Evolutionary conservation across 495 filamentous ascomycete species (phyloP), one percentile per base, ranked within the genome.

Genomic region (Podospora bellae-mahoneyi): DNA sequence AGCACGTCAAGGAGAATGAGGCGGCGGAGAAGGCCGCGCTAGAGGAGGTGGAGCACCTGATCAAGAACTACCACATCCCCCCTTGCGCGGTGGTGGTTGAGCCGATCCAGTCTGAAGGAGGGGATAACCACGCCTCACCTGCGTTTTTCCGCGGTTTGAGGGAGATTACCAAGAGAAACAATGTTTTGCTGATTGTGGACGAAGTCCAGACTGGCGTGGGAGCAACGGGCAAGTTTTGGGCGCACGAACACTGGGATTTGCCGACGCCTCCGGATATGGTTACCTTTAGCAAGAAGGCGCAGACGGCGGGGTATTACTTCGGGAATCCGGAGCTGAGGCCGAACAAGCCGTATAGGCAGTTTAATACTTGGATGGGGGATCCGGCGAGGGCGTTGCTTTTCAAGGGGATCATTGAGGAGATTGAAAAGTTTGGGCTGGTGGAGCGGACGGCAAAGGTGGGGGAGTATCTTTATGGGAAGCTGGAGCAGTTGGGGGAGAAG

Each of bases 351-450:
- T 98, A 97, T 86, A 89, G 95, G 62, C 95, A 99, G 81, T 99
- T 98, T 84, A 99, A 99, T 82, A 99, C 96, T 67, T 99, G 95
- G 95, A 97, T 99, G 94, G 95, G 95, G 77, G 95, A 99, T 81
- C 95, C 95, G 32, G 88, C 91, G 10, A 88, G 92, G 61, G 93
- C 92, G 9, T 82, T 98, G 68, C 85, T 98, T 68, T 99, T 97
- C 88, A 87, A 91, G 66, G 92, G 90, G 71, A 97, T 99, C 79
- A 88, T 97, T 67, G 84, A 91, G 55, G 94, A 98, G 81, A 91
- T 99, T 63, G 88, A 96, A 81, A 84, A 88, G 56, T 82, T 92
- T 19, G 85, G 89, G 66, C 84, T 99, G 13, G 93, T 99, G 32
- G 80, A 85, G 75, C 87, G 96, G 78, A 97, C 95, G 62, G 90